Evolutionary conservation across 805 yeast genomes (phyloP), one percentile per base, ranked within the genome.

Genomic region (Cyberlindnera subsufficiens): DNA sequence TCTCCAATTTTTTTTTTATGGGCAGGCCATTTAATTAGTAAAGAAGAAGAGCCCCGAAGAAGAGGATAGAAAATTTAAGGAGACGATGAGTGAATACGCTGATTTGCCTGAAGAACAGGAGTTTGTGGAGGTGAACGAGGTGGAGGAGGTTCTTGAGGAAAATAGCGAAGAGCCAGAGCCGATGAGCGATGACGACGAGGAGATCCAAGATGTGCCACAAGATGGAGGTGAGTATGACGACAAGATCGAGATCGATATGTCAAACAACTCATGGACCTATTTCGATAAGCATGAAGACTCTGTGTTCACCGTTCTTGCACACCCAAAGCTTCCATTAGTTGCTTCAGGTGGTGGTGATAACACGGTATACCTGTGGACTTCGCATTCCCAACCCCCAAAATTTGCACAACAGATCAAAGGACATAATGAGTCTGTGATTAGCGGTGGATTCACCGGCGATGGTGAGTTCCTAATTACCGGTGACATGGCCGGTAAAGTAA

Each of bases 341-440:
- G 83, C 82, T n/a, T 75, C 91, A 18, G 99, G 99, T 27, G 98
- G 96, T 34, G 98, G 96, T 45, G 99, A 93, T 63, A 82, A 91
- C 61, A 70, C 78, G 20, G 96, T 90, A 2, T 86, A 78, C 60
- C 60, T 93, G 55, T 93, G 98, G 98, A 88, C 96, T 4, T 82
- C 95, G 2, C 95, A 88, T 63, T 72, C 87, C 2, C 80, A 78
- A 46, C 96, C 96, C 29, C 87, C 96, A 10, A 78, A 81, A 49
- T 71, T 85, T 44, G 90, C 88, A 3, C 80, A 85, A 32, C 80
- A 85, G 54, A 67, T 93, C 45, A 68, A 69, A 40, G 95, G 91
- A 17, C 95, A 87, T 65, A 82, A 82, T 33, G 99, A 93, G 62
- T 84, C 95, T 29, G 93, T 93, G 3, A 76, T 88, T 40, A 71